These are phyloP conservation scores for Ophiocordyceps sinensis DNA, from an alignment of 2,329 filamentous ascomycete species.

Conservation along the genomic window DNA sequence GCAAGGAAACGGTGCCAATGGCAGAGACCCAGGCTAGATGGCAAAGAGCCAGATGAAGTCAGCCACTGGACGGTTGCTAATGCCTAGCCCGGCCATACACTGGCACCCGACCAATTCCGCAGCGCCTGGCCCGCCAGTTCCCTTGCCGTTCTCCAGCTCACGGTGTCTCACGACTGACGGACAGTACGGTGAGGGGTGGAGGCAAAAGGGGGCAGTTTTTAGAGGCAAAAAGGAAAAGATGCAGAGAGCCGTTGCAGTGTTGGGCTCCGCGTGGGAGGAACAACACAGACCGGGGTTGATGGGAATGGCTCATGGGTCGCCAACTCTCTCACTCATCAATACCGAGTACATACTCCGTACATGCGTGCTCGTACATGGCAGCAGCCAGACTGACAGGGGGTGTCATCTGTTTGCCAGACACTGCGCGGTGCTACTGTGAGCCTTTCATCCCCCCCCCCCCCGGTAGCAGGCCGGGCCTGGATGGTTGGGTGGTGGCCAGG, in stretches of 20 bases:
- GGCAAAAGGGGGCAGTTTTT: background rate
- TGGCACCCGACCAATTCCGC: background rate
- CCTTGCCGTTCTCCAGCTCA: conserved; percentile 1
- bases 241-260: conserved; percentile 2
- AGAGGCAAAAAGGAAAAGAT: conserved; percentile 1
- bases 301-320: conserved; percentile 1
- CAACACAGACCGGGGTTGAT: conserved; percentile 2
- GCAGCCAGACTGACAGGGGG: conserved; percentile 6
- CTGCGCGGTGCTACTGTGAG: conserved; percentile 6
- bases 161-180: conserved; percentile 1
- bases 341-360: background rate
- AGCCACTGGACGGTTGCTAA: background rate
- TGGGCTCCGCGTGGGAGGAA: conserved; percentile 2
- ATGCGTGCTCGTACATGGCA: conserved; percentile 1
- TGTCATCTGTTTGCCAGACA: conserved; percentile 6
- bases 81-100: background rate
- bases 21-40: background rate
- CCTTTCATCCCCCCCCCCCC: conserved; percentile 2
- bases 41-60: background rate
- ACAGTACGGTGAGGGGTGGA: background rate
- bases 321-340: conserved; percentile 1
- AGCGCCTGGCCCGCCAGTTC: background rate
- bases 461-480: conserved; percentile 5
- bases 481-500: conserved; percentile 6
- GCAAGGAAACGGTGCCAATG: background rate